Percentiles rank a stretch among this genome's conserved stretches.
phyloP scores from a whole-genome alignment of 768 basidiomycete species.

The Krasilnikovozyma curviuscula region DNA sequence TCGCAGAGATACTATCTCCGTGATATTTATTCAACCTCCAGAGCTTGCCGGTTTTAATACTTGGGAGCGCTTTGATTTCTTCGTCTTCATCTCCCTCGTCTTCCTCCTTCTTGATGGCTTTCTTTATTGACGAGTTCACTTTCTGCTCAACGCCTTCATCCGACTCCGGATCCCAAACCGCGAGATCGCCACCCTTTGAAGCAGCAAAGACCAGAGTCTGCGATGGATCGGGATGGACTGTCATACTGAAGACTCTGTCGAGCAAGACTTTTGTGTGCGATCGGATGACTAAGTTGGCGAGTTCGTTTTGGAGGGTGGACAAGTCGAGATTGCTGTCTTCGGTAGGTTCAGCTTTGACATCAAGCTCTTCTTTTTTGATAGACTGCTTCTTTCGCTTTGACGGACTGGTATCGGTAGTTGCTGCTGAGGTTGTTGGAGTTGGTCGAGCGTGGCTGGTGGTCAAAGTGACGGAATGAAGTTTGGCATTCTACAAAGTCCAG shows the following conservation, averaged over 20 bases:
- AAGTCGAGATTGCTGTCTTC: conserved; percentile 13
- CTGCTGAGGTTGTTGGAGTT: too few species aligned
- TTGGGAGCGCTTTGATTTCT: not conserved
- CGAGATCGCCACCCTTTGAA: conserved; percentile 26
- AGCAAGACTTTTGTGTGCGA: conserved; percentile 23
- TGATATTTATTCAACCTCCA: conserved; percentile 26
- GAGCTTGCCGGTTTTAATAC: conserved; percentile 11
- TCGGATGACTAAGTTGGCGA: conserved; percentile 19
- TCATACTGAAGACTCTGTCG: conserved; percentile 29
- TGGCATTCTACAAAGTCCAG: too few species aligned
- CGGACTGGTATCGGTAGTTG: too few species aligned
- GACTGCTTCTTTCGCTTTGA: conserved; percentile 10
- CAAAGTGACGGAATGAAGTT: too few species aligned
- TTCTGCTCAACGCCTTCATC: too few species aligned
- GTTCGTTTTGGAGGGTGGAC: conserved; percentile 15
- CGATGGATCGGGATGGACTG: conserved; percentile 25
- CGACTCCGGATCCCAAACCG: conserved; percentile 21
- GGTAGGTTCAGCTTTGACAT: conserved; percentile 13
- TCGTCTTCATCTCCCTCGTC: conserved; percentile 11
- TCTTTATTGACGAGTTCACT: too few species aligned
- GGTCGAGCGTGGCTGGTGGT: too few species aligned
- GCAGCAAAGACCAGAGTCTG: conserved; percentile 27
- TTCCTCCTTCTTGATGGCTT: conserved; percentile 8
- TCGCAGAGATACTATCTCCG: conserved; percentile 22
- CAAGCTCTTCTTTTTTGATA: not conserved